Evolutionary conservation across 108 stramenopile genomes (phyloP).

Genomic region (Pseudonitzschia delicatissima): DNA sequence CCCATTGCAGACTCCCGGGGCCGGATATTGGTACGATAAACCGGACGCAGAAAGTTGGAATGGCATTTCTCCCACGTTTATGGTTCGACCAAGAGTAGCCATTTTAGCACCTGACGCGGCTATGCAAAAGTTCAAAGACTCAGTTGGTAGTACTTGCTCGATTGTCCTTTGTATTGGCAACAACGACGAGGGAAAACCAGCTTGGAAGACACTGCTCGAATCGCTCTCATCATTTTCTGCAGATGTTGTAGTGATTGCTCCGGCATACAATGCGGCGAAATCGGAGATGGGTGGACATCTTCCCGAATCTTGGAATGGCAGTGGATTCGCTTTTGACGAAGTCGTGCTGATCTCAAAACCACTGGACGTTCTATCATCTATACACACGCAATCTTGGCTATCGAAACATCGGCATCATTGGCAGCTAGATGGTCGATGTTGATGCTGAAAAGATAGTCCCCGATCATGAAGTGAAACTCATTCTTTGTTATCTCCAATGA

Average conservation of each 20-base stretch:
- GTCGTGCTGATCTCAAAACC: slow-evolving; percentile 44
- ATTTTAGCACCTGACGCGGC: slow-evolving; percentile 56
- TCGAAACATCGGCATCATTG: slow-evolving; percentile 29
- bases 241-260: slow-evolving; percentile 73
- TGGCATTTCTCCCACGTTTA: slow-evolving; percentile 68
- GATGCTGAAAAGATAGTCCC: not conserved
- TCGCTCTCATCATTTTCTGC: slow-evolving; percentile 47
- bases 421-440: slow-evolving; percentile 23
- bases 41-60: slow-evolving; percentile 71
- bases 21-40: slow-evolving; percentile 80
- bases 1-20: slow-evolving; percentile 50
- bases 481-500: too few species aligned
- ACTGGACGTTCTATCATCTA: slow-evolving; percentile 30
- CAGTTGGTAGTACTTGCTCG: slow-evolving; percentile 36
- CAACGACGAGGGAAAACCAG: slow-evolving; percentile 8
- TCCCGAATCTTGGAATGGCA: slow-evolving; percentile 32
- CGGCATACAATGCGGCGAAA: slow-evolving; percentile 45
- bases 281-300: slow-evolving; percentile 33
- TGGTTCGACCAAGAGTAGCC: slow-evolving; percentile 65
- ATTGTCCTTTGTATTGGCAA: slow-evolving; percentile 9
- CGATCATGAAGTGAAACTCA: too few species aligned
- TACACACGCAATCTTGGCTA: slow-evolving; percentile 60
- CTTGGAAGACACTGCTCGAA: slow-evolving; percentile 5
- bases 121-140: slow-evolving; percentile 49
- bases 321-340: slow-evolving; percentile 25